Evolutionary conservation across 352 stramenopile genomes (phyloP), one percentile per base, ranked within the genome.

Genomic region (Phytophthora cryptogea): DNA sequence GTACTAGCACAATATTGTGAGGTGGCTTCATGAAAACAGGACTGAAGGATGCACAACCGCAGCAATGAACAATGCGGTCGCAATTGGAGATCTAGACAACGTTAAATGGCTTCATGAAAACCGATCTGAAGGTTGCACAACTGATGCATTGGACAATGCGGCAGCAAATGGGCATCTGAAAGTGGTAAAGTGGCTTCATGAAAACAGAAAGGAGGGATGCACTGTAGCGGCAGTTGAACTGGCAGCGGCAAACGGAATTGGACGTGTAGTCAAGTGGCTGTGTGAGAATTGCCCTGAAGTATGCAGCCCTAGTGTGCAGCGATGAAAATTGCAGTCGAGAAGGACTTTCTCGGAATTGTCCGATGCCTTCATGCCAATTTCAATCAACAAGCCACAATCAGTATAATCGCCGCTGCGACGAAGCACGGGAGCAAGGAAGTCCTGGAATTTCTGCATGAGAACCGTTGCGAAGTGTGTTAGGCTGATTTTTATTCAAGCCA

Each of bases 101-200:
- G 44, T 69, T 14, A 36, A 48, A 26, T 72, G 65, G 65, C 13
- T 72, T 28, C 20, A 65, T 2, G 35, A 41, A 4, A 59, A 62
- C 31, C 43, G 48, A 3, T 35, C 27, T 11, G 59, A 56, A 45
- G 53, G 59, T 0, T 71, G 63, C 36, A 69, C 28, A 0, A 13
- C 39, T 37, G 43, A 35, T 37, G 65, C 59, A 2, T 50, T 74
- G 44, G 11, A 53, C 7, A 56, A 42, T 8, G 55, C 60, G 4
- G 60, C 54, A 4, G 49, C 40, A 23, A 66, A 61, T n/a, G 66
- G 62, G 13, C 47, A 60, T 7, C 5, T 71, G 16, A 37, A 68
- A 20, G 27, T 71, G 1, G 56, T 74, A 14, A 49, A 65, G 20
- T 61, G 31, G 6, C 50, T 66, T 1, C 51, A 66, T 14, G 14